Conservation (phyloP, 176 grass and related monocot genomes). For the Phoenix roebelenii region DNA sequence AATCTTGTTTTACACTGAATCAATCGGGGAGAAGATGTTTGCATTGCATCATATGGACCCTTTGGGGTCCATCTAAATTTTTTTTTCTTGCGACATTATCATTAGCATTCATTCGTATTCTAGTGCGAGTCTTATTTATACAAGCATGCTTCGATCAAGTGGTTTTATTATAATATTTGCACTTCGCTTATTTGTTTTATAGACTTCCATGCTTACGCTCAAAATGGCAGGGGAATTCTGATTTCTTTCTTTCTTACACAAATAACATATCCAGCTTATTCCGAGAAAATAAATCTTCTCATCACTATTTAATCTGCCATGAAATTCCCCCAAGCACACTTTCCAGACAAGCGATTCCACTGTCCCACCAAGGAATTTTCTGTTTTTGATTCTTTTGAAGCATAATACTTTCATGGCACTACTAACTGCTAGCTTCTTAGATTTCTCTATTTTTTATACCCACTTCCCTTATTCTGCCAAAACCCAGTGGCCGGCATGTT, state of each 20-base stretch:
- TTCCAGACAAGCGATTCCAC: background rate
- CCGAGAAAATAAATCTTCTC: background rate
- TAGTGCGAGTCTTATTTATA: too few species aligned
- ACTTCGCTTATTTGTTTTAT: too few species aligned
- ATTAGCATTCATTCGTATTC: too few species aligned
- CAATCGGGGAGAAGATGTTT: too few species aligned
- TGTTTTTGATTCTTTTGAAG: background rate
- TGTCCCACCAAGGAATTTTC: conserved; percentile 3
- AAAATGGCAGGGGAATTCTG: background rate
- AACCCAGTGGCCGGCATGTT: background rate
- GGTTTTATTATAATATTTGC: too few species aligned
- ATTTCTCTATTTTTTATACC: conserved; percentile 7
- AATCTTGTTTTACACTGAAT: too few species aligned
- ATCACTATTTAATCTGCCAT: background rate
- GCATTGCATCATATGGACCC: too few species aligned
- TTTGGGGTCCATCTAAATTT: too few species aligned
- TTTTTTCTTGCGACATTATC: too few species aligned
- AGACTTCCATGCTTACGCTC: too few species aligned
- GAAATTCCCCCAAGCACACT: background rate
- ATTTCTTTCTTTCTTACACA: background rate
- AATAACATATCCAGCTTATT: background rate
- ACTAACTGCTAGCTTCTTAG: background rate
- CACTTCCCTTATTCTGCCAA: conserved; percentile 1
- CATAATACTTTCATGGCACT: background rate
- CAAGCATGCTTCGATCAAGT: too few species aligned